Evolutionary conservation across 225 moss, liverwort and hornwort genomes (phyloP).

Genomic region (Sphagnum tenellum): DNA sequence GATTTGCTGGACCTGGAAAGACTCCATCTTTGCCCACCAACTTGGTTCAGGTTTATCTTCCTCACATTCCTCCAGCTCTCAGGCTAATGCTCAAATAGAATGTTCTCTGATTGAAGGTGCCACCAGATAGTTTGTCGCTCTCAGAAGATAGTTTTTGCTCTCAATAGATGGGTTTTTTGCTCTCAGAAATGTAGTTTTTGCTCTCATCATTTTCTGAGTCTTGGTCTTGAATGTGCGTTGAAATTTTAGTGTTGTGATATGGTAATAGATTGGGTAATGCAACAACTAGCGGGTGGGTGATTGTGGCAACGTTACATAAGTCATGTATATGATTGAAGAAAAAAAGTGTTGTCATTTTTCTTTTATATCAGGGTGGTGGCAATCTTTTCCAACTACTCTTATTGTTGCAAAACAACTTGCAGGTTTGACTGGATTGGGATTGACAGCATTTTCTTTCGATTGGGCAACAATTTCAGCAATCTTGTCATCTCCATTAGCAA

Average conservation of each 20-base stretch:
- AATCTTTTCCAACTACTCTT: too few species aligned
- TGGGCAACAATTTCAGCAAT: slow-evolving; percentile 76
- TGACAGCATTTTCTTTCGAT: slow-evolving; percentile 43
- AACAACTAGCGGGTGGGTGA: too few species aligned
- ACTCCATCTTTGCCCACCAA: slow-evolving; percentile 26
- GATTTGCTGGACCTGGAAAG: slow-evolving; percentile 33
- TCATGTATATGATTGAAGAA: too few species aligned
- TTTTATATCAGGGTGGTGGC: too few species aligned
- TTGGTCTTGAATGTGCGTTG: slow-evolving; percentile 2
- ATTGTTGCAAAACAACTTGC: neutral
- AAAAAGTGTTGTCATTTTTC: too few species aligned
- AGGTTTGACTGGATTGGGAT: slow-evolving; percentile 62
- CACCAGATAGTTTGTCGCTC: slow-evolving; percentile 12
- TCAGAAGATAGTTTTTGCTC: too few species aligned
- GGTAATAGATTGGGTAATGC: too few species aligned
- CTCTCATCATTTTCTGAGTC: neutral
- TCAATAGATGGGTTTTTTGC: neutral
- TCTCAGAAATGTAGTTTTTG: neutral
- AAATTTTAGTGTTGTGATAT: too few species aligned
- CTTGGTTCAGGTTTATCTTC: slow-evolving; percentile 31
- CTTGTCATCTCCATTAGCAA: slow-evolving; percentile 53
- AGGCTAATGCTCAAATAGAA: slow-evolving; percentile 19
- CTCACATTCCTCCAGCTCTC: slow-evolving; percentile 24
- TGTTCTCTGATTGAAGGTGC: slow-evolving; percentile 8
- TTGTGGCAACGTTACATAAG: too few species aligned